Conservation (phyloP, 495 filamentous ascomycete species). For the Hyaloscypha finlandica region DNA sequence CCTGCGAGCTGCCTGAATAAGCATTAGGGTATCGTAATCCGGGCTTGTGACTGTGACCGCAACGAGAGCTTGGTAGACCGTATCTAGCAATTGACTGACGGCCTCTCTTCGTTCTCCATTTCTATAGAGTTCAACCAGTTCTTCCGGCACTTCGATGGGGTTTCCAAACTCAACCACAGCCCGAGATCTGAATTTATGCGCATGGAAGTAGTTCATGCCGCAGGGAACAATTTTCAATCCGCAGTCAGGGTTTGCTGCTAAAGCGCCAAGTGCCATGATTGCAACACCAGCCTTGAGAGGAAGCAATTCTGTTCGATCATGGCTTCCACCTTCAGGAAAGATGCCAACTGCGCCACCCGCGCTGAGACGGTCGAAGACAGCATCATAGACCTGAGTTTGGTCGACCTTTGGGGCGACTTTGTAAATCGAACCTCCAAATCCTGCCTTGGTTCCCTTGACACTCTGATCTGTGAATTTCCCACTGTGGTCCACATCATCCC, state of each 20-base stretch:
- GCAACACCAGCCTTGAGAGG: slow-evolving; percentile 97
- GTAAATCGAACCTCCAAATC: slow-evolving; percentile 77
- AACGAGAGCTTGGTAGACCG: slow-evolving; percentile 79
- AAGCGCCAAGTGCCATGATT: slow-evolving; percentile 93
- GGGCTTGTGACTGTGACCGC: slow-evolving; percentile 92
- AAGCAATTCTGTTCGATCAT: slow-evolving; percentile 90
- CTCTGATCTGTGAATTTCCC: slow-evolving; percentile 49
- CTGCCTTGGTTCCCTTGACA: slow-evolving; percentile 53
- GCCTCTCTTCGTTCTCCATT: slow-evolving; percentile 80
- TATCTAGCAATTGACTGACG: slow-evolving; percentile 78
- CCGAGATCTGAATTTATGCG: slow-evolving; percentile 96
- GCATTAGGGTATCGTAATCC: slow-evolving; percentile 97
- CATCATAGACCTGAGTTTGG: slow-evolving; percentile 90
- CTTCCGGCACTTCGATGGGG: slow-evolving; percentile 77
- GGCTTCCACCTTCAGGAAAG: slow-evolving; percentile 96
- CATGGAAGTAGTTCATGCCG: slow-evolving; percentile 99
- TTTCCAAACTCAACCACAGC: slow-evolving; percentile 95
- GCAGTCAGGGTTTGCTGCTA: slow-evolving; percentile 85
- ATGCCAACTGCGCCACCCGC: slow-evolving; percentile 91
- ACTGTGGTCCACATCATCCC: slow-evolving; percentile 64
- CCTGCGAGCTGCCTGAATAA: slow-evolving; percentile 91
- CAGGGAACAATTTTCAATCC: slow-evolving; percentile 99
- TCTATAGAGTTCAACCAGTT: slow-evolving; percentile 85
- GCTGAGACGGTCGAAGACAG: slow-evolving; percentile 81
- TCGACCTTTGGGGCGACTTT: slow-evolving; percentile 93